Percentiles rank a stretch among this genome's conserved stretches.
phyloP scores from a whole-genome alignment of 208 protist genomes.

The Trypanosoma mega region DNA sequence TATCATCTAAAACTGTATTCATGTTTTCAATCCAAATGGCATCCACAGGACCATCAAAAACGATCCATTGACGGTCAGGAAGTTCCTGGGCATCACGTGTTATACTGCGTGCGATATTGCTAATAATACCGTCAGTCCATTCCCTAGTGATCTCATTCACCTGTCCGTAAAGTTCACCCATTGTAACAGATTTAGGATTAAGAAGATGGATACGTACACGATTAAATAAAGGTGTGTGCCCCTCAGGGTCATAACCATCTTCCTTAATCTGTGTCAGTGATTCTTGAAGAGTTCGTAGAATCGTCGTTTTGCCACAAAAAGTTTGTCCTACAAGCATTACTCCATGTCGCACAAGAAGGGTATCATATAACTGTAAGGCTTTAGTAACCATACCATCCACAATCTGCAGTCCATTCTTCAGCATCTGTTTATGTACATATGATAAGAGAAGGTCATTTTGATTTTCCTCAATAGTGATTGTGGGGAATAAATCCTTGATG shows the following conservation, averaged over 20 bases:
- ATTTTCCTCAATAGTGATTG: slow-evolving; percentile 77
- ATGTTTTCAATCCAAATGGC: slow-evolving; percentile 99
- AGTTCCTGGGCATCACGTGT: slow-evolving; percentile 67
- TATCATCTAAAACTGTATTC: slow-evolving; percentile 99
- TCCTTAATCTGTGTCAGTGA: slow-evolving; percentile 80
- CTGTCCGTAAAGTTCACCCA: slow-evolving; percentile 96
- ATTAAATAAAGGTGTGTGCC: slow-evolving; percentile 78
- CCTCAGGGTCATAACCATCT: slow-evolving; percentile 70
- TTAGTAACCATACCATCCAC: slow-evolving; percentile 88
- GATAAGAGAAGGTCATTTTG: slow-evolving; percentile 77
- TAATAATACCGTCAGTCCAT: slow-evolving; percentile 97
- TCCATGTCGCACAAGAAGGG: slow-evolving; percentile 90
- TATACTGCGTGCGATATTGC: slow-evolving; percentile 89
- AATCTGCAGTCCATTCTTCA: slow-evolving; percentile 64
- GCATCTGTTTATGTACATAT: slow-evolving; percentile 77
- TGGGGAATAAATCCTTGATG: slow-evolving; percentile 93
- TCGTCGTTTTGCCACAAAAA: slow-evolving; percentile 92
- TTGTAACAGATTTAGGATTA: slow-evolving; percentile 97
- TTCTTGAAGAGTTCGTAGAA: slow-evolving; percentile 72
- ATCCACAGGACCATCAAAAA: slow-evolving; percentile 99
- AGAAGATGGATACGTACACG: slow-evolving; percentile 77
- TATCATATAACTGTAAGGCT: slow-evolving; percentile 94
- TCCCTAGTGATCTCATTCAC: slow-evolving; percentile 97
- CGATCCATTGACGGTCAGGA: slow-evolving; percentile 92
- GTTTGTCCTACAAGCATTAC: slow-evolving; percentile 96